A percentile compares a stretch with the other conserved stretches of the same genome.
These are phyloP conservation scores for Colletotrichum destructivum DNA, from an alignment of 2,329 filamentous ascomycete genomes.

Conservation along the genomic window DNA sequence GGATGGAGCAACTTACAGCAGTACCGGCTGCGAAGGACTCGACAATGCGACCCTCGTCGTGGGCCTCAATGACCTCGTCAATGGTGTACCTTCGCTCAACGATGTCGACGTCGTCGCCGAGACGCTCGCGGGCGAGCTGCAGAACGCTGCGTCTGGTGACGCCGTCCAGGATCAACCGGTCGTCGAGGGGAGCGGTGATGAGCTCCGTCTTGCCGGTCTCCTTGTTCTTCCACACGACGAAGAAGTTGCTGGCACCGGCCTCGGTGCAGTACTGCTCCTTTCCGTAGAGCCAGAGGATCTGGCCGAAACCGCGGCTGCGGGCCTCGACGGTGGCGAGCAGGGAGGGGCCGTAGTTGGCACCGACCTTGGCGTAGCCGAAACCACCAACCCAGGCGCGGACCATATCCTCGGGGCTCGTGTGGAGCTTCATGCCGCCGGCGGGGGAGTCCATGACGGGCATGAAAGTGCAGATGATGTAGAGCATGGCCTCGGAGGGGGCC, in stretches of 20 bases:
- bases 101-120: conserved; percentile 75
- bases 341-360: conserved; percentile 92
- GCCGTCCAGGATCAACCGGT: conserved; percentile 88
- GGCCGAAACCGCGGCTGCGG: conserved; percentile 80
- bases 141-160: conserved; percentile 88
- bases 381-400: conserved; percentile 94
- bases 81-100: conserved; percentile 90
- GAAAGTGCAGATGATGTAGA: conserved; percentile 84
- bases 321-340: conserved; percentile 86
- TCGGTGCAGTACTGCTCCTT: conserved; percentile 85
- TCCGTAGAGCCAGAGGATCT: conserved; percentile 96
- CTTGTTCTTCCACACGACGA: conserved; percentile 82
- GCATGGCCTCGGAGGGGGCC: conserved; percentile 83
- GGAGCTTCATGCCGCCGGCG: conserved; percentile 76
- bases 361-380: conserved; percentile 92
- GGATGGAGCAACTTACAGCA: conserved; percentile 71
- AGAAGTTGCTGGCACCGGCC: conserved; percentile 94
- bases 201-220: conserved; percentile 76
- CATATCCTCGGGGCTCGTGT: conserved; percentile 85
- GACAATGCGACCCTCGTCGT: conserved; percentile 81
- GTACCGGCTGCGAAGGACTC: conserved; percentile 92
- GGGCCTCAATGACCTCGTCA: conserved; percentile 80
- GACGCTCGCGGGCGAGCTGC: conserved; percentile 76
- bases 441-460: conserved; percentile 71
- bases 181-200: conserved; percentile 86